Evolutionary conservation across 768 basidiomycete genomes (phyloP), one percentile per base, ranked within the genome.

Genomic region (Coprinopsis strossmayeri): DNA sequence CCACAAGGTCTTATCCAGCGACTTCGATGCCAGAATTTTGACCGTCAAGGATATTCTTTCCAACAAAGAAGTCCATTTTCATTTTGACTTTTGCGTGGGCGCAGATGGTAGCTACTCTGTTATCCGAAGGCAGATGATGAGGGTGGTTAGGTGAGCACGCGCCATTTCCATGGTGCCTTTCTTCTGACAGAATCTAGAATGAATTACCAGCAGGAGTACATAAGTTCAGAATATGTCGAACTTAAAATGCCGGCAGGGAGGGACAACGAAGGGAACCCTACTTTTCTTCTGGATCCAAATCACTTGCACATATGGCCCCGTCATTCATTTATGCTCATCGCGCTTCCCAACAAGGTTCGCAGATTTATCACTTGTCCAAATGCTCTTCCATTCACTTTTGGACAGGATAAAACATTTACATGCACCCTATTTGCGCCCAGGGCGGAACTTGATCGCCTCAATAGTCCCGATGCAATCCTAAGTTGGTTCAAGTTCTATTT

Each of bases 241-340:
- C 78, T 98, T 51, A 90, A 86, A 72, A 91, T 99, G 81, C 91
- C 92, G 60, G 79, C 94, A 64, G 83, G 83, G 50, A 65, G 68
- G 62, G 76, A 77, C 65, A 60, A 62, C 58, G 68, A 72, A 64
- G 88, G 79, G 63, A 73, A 76, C 52, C 70, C 82, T 54, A 72
- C 70, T 23, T 98, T 87, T 72, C 72, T 82, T 50, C 84, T 99
- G 66, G 91, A 94, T 75, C 88, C 90, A 59, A 87, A 88, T 66
- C 89, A 98, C 67, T 83, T 99, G 57, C 95, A 99, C 71, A 97
- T 99, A 60, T 99, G 95, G 95, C 96, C 95, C 55, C 87, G 95
- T 62, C 90, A 93, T 67, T 91, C 92, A 40, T 98, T 98, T 76
- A 99, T 99, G 95, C 81, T 99, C 59, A 97, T 99, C 60, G 95